Conservation (phyloP, 805 yeast species). For the Nakazawaea wickerhamii region DNA sequence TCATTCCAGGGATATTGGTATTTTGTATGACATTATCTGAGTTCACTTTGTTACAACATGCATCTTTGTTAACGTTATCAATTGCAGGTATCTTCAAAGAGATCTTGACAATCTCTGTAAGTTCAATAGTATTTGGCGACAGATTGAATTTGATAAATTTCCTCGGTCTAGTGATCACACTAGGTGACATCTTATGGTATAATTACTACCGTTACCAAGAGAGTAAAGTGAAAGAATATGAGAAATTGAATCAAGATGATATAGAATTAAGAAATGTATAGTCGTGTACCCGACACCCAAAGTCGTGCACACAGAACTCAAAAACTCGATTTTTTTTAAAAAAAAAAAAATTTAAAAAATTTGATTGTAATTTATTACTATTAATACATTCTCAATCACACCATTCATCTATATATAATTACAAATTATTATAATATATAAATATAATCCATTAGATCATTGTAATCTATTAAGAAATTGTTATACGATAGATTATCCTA, state of each 20-base stretch:
- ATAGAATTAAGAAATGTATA: constrained; percentile 6
- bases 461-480: too few relatives aligned
- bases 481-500: too few relatives aligned
- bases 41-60: constrained; percentile 72
- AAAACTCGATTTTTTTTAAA: too few relatives aligned
- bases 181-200: constrained; percentile 78
- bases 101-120: constrained; percentile 67
- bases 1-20: constrained; percentile 82
- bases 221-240: constrained; percentile 6
- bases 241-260: background rate
- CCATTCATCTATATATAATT: too few relatives aligned
- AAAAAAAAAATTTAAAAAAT: too few relatives aligned
- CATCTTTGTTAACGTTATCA: constrained; percentile 80
- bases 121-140: constrained; percentile 74
- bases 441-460: too few relatives aligned
- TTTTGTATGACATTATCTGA: constrained; percentile 88
- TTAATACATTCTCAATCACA: too few relatives aligned
- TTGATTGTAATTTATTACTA: too few relatives aligned
- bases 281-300: too few relatives aligned
- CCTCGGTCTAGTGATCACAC: constrained; percentile 68
- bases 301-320: too few relatives aligned
- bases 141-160: constrained; percentile 58
- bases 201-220: constrained; percentile 56
- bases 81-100: constrained; percentile 94
- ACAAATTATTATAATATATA: too few relatives aligned